Conservation (phyloP, 2,329 filamentous ascomycete species). For the Colletotrichum eleusines region DNA sequence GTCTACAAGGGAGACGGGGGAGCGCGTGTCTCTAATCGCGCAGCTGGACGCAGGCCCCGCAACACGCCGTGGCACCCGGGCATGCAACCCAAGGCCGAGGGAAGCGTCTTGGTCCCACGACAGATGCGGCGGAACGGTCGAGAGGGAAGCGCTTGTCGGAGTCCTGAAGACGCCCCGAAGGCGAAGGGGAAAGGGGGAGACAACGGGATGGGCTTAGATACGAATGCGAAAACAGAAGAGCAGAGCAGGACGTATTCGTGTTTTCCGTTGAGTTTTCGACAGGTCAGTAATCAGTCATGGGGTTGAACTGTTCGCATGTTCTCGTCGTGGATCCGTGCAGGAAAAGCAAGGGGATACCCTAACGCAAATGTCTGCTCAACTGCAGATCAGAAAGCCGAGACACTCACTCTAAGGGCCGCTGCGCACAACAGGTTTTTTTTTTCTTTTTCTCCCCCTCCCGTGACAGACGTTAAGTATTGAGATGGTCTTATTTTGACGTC, state of each 20-base stretch:
- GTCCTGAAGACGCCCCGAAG: not conserved
- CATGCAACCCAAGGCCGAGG: constrained; percentile 2
- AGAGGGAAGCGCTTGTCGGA: not conserved
- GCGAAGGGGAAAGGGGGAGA: too few species aligned
- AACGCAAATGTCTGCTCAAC: too few species aligned
- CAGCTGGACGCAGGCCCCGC: not conserved
- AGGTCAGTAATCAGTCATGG: not conserved
- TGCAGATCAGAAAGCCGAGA: not conserved
- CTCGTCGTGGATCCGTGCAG: not conserved
- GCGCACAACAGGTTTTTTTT: not conserved
- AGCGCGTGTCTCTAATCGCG: not conserved
- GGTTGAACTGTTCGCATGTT: not conserved
- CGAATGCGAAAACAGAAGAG: not conserved
- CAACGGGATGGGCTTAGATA: not conserved
- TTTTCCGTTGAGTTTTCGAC: not conserved
- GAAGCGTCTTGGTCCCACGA: not conserved
- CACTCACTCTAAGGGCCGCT: not conserved
- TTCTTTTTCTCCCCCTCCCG: not conserved
- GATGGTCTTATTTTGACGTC: constrained; percentile 28
- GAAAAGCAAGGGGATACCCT: not conserved
- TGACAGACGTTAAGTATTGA: constrained; percentile 24
- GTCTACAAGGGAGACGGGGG: not conserved
- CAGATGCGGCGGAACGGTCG: not conserved
- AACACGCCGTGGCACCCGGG: not conserved
- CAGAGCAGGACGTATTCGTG: not conserved